Base-by-base conservation (phyloP, 129 eudicot species). In the Flaveria linearis region DNA sequence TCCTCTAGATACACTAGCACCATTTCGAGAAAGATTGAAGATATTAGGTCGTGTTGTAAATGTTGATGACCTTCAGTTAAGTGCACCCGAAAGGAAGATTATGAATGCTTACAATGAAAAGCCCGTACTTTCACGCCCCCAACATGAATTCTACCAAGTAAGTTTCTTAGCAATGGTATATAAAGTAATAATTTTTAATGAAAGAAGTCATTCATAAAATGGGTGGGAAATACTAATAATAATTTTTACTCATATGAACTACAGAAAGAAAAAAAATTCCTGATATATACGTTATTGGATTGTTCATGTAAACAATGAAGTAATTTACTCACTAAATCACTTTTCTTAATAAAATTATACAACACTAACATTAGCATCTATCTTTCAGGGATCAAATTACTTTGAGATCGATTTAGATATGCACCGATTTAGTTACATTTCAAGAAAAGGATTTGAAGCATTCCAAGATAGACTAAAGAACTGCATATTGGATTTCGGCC, bases 341-440 rank as follows among this genome's bases (percentile, higher is more conserved):
- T 46, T 4, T 47, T 20, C 7, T 14, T 76, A 52, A 41, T 72
- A 30, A 33, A 49, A 45, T n/a, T 20, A 33, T 41, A 16, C 28
- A 68, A 66, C 11, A 25, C 47, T 33, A 33, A 15, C 33, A 11
- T 22, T 10, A 13, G 14, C 47, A 14, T 67, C 12, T 52, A 23
- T 8, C 16, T 81, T 75, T 79, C 88, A 93, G 97, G 96, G 96
- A 39, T 89, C 84, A 46, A 93, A 90, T 78, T 93, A 93, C 81
- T 87, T 93, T 33, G 97, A 93, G 83, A 90, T 93, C 20, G 97
- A 93, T 71, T 62, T 90, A 77, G 98, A 93, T 71, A 90, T 93
- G 97, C 98, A 90, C 81, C 87, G 89, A 81, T 93, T 90, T 77
- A 85, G 97, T 79, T 93, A 93, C 89, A 93, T 93, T 46, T 90